phyloP scores from a whole-genome alignment of 768 basidiomycete species.

The Agaricus sinodeliciosus region DNA sequence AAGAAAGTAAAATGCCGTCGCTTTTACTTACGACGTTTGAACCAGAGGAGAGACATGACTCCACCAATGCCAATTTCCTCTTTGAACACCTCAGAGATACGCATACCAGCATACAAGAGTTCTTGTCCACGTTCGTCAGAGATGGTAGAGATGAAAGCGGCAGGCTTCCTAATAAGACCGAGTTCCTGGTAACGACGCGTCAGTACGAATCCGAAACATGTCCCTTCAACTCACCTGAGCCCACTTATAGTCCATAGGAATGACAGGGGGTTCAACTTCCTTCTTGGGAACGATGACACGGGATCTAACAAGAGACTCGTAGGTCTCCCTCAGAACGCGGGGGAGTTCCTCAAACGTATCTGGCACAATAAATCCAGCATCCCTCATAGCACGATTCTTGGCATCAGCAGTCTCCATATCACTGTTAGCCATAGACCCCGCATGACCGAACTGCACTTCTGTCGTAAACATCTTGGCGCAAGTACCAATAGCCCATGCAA shows the following conservation, averaged over 20 bases:
- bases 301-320: slow-evolving; percentile 66
- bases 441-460: slow-evolving; percentile 99
- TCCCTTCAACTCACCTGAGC: slow-evolving; percentile 48
- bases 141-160: slow-evolving; percentile 98
- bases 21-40: slow-evolving; percentile 70
- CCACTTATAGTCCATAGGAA: slow-evolving; percentile 99
- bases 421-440: slow-evolving; percentile 96
- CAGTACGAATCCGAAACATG: too few relatives aligned
- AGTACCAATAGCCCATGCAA: slow-evolving; percentile 99
- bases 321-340: slow-evolving; percentile 74
- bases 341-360: slow-evolving; percentile 98
- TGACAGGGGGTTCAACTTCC: slow-evolving; percentile 88
- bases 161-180: slow-evolving; percentile 96
- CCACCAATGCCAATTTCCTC: slow-evolving; percentile 95
- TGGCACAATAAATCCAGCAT: slow-evolving; percentile 93
- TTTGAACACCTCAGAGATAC: slow-evolving; percentile 98
- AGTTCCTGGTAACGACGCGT: slow-evolving; percentile 47
- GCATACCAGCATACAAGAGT: slow-evolving; percentile 97
- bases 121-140: slow-evolving; percentile 99
- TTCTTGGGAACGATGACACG: slow-evolving; percentile 63
- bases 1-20: not conserved
- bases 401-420: slow-evolving; percentile 96
- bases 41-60: slow-evolving; percentile 95
- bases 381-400: slow-evolving; percentile 94
- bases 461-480: slow-evolving; percentile 99